phyloP scores from a whole-genome alignment of 2,329 filamentous ascomycete genomes.

The Trichoderma sp. region DNA sequence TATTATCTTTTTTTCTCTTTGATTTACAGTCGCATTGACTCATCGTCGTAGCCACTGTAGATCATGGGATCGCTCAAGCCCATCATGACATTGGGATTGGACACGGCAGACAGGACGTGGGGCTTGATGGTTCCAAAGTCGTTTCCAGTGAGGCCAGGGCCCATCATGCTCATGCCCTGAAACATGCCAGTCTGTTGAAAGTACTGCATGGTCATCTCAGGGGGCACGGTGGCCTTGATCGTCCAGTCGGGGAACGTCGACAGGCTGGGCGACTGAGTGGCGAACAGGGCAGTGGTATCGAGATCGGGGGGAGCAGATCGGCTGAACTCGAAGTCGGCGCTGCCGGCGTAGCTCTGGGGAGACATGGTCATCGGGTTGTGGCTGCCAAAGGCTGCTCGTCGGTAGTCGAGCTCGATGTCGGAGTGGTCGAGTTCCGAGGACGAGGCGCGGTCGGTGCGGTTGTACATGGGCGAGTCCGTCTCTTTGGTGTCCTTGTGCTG shows the following conservation, averaged over 20 bases:
- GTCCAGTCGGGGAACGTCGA: slow-evolving; percentile 41
- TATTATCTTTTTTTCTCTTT: background rate
- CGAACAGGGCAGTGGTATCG: slow-evolving; percentile 41
- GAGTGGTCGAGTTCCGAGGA: slow-evolving; percentile 60
- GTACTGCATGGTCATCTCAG: slow-evolving; percentile 45
- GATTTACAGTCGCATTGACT: slow-evolving; percentile 47
- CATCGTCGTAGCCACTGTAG: slow-evolving; percentile 56
- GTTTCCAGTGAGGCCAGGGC: slow-evolving; percentile 55
- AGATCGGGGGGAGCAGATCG: slow-evolving; percentile 40
- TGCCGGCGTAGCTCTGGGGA: slow-evolving; percentile 54
- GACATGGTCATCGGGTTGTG: slow-evolving; percentile 52
- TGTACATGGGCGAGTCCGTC: slow-evolving; percentile 24
- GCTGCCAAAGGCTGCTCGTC: slow-evolving; percentile 51
- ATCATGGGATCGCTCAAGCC: slow-evolving; percentile 64
- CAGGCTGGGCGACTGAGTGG: slow-evolving; percentile 43
- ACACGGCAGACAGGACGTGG: slow-evolving; percentile 50
- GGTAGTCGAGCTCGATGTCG: slow-evolving; percentile 60
- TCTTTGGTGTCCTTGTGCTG: slow-evolving; percentile 23
- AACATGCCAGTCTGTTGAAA: slow-evolving; percentile 49
- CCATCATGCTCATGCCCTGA: slow-evolving; percentile 52
- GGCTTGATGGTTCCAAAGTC: slow-evolving; percentile 61
- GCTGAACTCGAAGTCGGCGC: slow-evolving; percentile 45
- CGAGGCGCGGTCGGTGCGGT: slow-evolving; percentile 53
- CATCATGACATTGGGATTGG: slow-evolving; percentile 60
- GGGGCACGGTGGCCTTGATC: slow-evolving; percentile 35